A percentile compares a stretch with the other conserved stretches of the same genome.
phyloP scores from a whole-genome alignment of 2,329 filamentous ascomycete genomes.

The Graphilbum ipis-grandicollis region DNA sequence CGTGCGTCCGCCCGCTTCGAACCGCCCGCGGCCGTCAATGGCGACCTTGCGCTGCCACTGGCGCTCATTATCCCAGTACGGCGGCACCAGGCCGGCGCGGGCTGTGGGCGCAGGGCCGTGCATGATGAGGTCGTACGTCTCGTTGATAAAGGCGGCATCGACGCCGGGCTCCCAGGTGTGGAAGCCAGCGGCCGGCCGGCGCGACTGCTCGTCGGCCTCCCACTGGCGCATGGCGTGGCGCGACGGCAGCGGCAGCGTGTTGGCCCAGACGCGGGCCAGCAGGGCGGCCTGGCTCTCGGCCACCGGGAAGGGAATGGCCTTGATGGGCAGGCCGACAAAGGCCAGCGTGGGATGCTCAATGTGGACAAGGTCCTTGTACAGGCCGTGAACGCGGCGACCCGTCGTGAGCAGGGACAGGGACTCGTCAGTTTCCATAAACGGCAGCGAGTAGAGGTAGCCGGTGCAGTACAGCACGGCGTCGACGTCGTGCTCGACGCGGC shows the following conservation, averaged over 20 bases:
- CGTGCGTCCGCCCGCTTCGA: conserved; percentile 44
- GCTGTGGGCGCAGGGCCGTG: conserved; percentile 17
- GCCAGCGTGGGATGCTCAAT: conserved; percentile 59
- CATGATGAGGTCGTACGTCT: conserved; percentile 43
- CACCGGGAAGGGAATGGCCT: conserved; percentile 75
- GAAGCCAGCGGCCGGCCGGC: conserved; percentile 19
- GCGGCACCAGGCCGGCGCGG: conserved; percentile 46
- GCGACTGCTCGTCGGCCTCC: conserved; percentile 43
- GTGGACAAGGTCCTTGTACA: conserved; percentile 70
- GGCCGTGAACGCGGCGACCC: conserved; percentile 50
- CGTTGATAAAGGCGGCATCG: conserved; percentile 56
- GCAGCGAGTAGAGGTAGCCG: conserved; percentile 72
- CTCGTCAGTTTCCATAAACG: conserved; percentile 37
- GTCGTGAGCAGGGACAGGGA: conserved; percentile 34
- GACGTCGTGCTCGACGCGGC: conserved; percentile 44
- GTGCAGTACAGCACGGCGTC: conserved; percentile 77
- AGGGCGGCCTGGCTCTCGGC: conserved; percentile 65
- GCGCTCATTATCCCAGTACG: conserved; percentile 52
- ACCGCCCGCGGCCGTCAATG: conserved; percentile 52
- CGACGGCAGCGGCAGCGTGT: conserved; percentile 47
- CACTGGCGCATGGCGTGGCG: conserved; percentile 48
- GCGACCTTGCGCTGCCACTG: conserved; percentile 57
- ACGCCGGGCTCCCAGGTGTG: conserved; percentile 34
- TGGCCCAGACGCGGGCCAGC: conserved; percentile 61
- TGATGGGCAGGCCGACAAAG: conserved; percentile 60